Conservation (phyloP, 1,139 yeast genomes). For the Sugiyamaella grinbergsii region DNA sequence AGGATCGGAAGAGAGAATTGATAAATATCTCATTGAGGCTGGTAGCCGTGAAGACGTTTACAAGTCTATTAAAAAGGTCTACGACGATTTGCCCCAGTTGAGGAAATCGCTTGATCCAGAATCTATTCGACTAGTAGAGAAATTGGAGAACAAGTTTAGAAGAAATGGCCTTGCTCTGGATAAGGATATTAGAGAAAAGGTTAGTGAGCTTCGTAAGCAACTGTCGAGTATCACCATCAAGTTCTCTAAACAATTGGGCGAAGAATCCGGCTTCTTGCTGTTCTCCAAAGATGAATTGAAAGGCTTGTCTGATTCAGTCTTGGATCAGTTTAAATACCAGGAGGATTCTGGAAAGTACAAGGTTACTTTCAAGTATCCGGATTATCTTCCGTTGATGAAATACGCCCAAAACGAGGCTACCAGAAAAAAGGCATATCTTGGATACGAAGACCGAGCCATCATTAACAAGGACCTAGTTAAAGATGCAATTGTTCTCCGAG, state of each 20-base stretch:
- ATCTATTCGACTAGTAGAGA: slow-evolving; percentile 57
- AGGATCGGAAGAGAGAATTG: slow-evolving; percentile 59
- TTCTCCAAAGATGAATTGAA: slow-evolving; percentile 66
- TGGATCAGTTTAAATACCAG: slow-evolving; percentile 57
- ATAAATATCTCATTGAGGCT: slow-evolving; percentile 62
- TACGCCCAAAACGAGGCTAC: slow-evolving; percentile 65
- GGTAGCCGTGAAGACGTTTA: slow-evolving; percentile 69
- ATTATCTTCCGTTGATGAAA: slow-evolving; percentile 71
- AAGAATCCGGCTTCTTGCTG: slow-evolving; percentile 61
- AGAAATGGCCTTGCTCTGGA: slow-evolving; percentile 70
- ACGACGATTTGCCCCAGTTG: slow-evolving; percentile 39
- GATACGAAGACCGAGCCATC: slow-evolving; percentile 62
- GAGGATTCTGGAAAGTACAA: slow-evolving; percentile 56
- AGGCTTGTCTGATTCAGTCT: slow-evolving; percentile 69
- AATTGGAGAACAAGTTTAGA: slow-evolving; percentile 56
- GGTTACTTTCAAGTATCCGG: slow-evolving; percentile 82
- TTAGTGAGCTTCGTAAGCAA: slow-evolving; percentile 60
- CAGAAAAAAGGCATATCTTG: slow-evolving; percentile 64
- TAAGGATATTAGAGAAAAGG: slow-evolving; percentile 54
- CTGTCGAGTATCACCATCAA: slow-evolving; percentile 59
- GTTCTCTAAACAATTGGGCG: slow-evolving; percentile 68
- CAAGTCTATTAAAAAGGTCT: slow-evolving; percentile 56
- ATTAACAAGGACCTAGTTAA: slow-evolving; percentile 62
- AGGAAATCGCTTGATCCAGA: slow-evolving; percentile 53
- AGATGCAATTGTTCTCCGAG: slow-evolving; percentile 62